Evolutionary conservation across 768 basidiomycete species (phyloP), one percentile per base, ranked within the genome.

Genomic region (Hericium coralloides): DNA sequence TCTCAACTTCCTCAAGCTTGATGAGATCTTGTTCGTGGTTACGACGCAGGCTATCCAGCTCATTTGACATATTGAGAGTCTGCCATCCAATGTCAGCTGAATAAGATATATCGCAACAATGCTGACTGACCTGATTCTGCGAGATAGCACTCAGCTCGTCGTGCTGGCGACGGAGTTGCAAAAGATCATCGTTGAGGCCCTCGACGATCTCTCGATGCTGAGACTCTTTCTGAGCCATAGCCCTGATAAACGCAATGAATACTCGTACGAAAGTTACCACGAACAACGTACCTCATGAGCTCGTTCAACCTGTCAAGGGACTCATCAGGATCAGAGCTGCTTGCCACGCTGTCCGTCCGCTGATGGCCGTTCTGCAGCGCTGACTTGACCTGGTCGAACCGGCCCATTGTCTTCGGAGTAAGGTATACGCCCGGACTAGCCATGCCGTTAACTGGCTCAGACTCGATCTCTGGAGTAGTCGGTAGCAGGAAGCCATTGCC

Each of bases 171-270:
- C 84, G 84, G 58, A 87, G 81, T 62, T 84, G 77, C 64, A 62
- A 68, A 22, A 97, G 76, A 65, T 95, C 82, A 14, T 73, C 66
- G 47, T 83, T 84, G 60, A 98, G 76, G 36, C 74, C 74, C 43
- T 91, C 85, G 25, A 97, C 87, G 22, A 80, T 67, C 65, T 95
- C 91, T 38, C 83, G 82, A 67, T 98, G 95, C 37, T 84, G 77
- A 4, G 91, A 87, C 69, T 99, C 97, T 69, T 98, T 98, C 73
- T 91, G 87, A 2, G 95, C 95, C 95, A 98, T 98, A 2, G 95
- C 92, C 60, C 93, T 97, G 58, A 12, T 37, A 25, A 64, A 48
- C 9, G 41, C 55, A 10, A 59, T 59, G 47, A 58, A 65, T 38
- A 57, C 59, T 9, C 31, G 43, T 58, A 63, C 50, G 55, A 36